phyloP scores from a whole-genome alignment of 495 filamentous ascomycete genomes.

The Annulohypoxylon moriforme region DNA sequence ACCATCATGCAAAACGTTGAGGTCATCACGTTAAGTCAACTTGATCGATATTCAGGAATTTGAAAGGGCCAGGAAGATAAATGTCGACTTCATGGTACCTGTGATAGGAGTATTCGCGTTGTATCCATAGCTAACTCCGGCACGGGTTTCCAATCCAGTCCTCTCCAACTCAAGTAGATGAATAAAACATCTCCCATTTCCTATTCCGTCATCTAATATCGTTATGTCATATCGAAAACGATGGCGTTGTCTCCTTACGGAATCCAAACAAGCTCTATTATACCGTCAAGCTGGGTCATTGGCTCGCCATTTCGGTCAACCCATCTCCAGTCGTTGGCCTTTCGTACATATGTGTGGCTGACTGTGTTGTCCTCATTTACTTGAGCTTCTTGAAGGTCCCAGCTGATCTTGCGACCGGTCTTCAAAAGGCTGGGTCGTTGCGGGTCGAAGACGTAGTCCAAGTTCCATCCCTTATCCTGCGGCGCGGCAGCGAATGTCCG shows the following conservation, averaged over 20 bases:
- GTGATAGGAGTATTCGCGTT: neutral
- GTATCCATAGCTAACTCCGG: slow-evolving; percentile 22
- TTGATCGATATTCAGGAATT: slow-evolving; percentile 16
- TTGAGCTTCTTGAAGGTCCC: slow-evolving; percentile 62
- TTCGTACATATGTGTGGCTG: slow-evolving; percentile 60
- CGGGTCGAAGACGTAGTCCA: slow-evolving; percentile 64
- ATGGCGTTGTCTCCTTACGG: slow-evolving; percentile 41
- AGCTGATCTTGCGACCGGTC: slow-evolving; percentile 64
- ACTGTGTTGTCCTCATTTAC: slow-evolving; percentile 57
- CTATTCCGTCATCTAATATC: slow-evolving; percentile 46
- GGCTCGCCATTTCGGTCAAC: slow-evolving; percentile 54
- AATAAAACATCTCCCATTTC: slow-evolving; percentile 37
- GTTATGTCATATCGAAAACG: slow-evolving; percentile 39
- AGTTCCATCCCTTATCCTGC: slow-evolving; percentile 64
- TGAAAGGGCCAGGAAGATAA: neutral
- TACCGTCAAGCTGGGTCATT: slow-evolving; percentile 60
- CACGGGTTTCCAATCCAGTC: slow-evolving; percentile 24
- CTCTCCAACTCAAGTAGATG: slow-evolving; percentile 37
- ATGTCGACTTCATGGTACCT: slow-evolving; percentile 4
- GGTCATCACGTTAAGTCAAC: slow-evolving; percentile 2
- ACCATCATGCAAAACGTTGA: slow-evolving; percentile 13
- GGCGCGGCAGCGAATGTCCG: slow-evolving; percentile 70
- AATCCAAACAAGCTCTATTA: slow-evolving; percentile 65
- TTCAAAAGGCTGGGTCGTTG: slow-evolving; percentile 58
- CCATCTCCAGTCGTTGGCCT: slow-evolving; percentile 62